phyloP scores from a whole-genome alignment of 768 basidiomycete species.

The Auriscalpium orientale region DNA sequence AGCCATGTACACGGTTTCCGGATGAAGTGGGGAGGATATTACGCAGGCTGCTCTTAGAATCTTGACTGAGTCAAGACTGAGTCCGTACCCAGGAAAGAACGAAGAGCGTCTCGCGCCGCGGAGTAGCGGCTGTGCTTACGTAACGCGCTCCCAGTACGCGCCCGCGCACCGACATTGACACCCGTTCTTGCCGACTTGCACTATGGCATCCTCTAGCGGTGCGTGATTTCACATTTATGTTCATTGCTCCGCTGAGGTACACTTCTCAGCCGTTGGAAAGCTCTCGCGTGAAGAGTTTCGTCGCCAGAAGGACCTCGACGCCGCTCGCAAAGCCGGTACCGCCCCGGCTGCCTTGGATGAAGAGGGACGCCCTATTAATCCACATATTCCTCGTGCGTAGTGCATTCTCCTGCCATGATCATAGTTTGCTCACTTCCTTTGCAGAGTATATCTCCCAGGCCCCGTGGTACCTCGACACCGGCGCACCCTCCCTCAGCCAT shows the following conservation, averaged over 20 bases:
- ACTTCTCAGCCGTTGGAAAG: slow-evolving; percentile 50
- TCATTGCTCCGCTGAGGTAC: not conserved
- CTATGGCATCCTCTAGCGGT: slow-evolving; percentile 19
- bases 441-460: slow-evolving; percentile 96
- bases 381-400: slow-evolving; percentile 93
- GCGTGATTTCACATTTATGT: slow-evolving; percentile 2
- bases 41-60: too few relatives aligned
- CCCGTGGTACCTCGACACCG: slow-evolving; percentile 97
- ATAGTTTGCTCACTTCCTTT: not conserved
- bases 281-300: slow-evolving; percentile 92
- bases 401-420: not conserved
- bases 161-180: too few relatives aligned
- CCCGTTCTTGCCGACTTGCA: not conserved
- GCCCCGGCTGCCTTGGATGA: slow-evolving; percentile 94
- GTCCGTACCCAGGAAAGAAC: too few relatives aligned
- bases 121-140: too few relatives aligned
- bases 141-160: too few relatives aligned
- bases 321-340: slow-evolving; percentile 96
- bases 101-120: too few relatives aligned
- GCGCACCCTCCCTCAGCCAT: slow-evolving; percentile 87
- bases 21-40: too few relatives aligned
- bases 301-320: slow-evolving; percentile 93
- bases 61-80: too few relatives aligned
- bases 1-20: too few relatives aligned
- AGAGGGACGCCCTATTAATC: slow-evolving; percentile 93